Base-by-base conservation (phyloP, 2,329 filamentous ascomycete genomes). In the Metarhizium guizhouense region DNA sequence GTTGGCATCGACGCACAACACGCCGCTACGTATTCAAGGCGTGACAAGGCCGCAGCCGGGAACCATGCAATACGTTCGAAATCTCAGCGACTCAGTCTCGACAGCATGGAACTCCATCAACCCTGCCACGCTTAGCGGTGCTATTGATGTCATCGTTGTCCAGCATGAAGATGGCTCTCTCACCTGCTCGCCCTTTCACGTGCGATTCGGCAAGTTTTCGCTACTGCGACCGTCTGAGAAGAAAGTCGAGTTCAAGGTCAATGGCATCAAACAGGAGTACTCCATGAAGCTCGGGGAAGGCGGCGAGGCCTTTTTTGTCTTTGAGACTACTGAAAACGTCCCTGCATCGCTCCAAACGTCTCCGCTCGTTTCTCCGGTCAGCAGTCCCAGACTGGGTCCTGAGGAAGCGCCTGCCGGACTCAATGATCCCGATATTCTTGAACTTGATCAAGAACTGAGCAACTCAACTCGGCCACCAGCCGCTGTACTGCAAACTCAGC, bases 91-190 rank as follows among this genome's bases (percentile, higher is more conserved):
- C 70, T 95, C 91, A 53, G 93, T 99, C 65, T 95, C 92, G 64
- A 96, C 94, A 76, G 93, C 94, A 72, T 99, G 94, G 94, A 99
- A 99, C 74, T 96, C 92, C 30, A 95, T 99, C 79, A 99, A 99
- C 72, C 94, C 94, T 52, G 91, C 94, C 48, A 99, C 94, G 13
- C 83, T 99, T 56, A 96, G 90, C 75, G 94, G 94, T 67, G 94
- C 94, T 67, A 97, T 99, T 75, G 94, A 99, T 79, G 93, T 97
- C 64, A 96, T 99, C 63, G 93, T 99, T 55, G 91, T 99, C 57
- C 91, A 99, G 73, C 91, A 95, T 63, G 90, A 93, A 68, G 94
- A 99, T 79, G 94, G 90, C 75, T 79, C 76, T 45, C 80, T 97
- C 56, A 85, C 87, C 61, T 99, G 94, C 74, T 97, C 93, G 32